Conservation (phyloP, 2,329 filamentous ascomycete genomes). For the Ceratocystis eucalypticola region DNA sequence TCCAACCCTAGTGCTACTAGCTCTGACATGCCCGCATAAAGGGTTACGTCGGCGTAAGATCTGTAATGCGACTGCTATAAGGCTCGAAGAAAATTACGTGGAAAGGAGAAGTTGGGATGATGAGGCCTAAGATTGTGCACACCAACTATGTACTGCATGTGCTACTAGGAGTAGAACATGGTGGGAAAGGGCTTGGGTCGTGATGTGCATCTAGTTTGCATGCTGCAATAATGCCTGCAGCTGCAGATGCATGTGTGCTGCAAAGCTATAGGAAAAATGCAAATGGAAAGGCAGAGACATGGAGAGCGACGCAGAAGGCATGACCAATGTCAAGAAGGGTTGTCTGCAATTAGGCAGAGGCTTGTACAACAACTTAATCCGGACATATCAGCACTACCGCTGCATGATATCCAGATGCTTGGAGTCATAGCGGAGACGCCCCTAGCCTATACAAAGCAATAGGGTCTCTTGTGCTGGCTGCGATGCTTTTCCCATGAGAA, state of each 20-base stretch:
- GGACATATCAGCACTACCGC: neutral
- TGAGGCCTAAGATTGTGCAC: neutral
- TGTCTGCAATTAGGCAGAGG: neutral
- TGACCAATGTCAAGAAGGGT: neutral
- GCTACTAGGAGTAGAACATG: neutral
- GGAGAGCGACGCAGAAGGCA: neutral
- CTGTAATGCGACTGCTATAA: neutral
- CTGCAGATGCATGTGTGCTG: neutral
- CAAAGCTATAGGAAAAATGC: neutral
- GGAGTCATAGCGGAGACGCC: neutral
- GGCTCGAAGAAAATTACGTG: neutral
- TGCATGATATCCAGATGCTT: neutral
- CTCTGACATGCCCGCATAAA: no score
- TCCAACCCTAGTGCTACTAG: neutral
- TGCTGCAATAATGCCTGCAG: neutral
- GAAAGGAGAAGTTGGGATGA: neutral
- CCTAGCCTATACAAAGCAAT: neutral
- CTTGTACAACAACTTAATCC: neutral
- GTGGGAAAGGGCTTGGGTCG: neutral
- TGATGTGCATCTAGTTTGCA: slow-evolving; percentile 3
- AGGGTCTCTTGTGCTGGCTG: neutral
- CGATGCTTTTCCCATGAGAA: neutral
- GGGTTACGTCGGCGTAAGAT: neutral
- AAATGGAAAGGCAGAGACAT: neutral
- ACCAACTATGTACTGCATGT: neutral